Evolutionary conservation across 1,284 basidiomycete genomes (phyloP).

Genomic region (Trametes hirsuta): DNA sequence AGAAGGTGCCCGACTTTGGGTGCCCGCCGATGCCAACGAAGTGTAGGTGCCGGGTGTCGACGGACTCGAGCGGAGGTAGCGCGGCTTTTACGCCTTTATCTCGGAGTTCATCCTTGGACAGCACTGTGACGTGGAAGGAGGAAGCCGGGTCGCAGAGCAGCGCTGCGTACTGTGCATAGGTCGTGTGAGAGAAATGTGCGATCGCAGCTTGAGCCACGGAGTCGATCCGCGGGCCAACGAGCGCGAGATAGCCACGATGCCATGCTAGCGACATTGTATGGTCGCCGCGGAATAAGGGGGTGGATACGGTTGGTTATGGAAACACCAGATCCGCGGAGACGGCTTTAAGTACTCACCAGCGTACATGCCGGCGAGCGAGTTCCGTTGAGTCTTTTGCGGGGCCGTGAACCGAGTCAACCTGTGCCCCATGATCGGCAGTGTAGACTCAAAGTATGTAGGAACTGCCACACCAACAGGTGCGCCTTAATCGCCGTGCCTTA

Average conservation of each 20-base stretch:
- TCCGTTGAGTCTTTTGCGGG: not conserved
- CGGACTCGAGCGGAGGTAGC: constrained; percentile 8
- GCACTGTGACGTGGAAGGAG: constrained; percentile 45
- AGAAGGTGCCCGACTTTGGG: constrained; percentile 40
- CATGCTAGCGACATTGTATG: constrained; percentile 14
- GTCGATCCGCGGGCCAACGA: constrained; percentile 40
- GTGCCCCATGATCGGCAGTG: not conserved
- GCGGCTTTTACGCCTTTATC: constrained; percentile 3
- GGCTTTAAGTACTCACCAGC: not conserved
- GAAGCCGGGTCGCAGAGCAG: constrained; percentile 15
- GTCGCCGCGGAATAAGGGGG: not conserved
- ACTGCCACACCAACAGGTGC: not conserved
- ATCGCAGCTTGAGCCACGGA: constrained; percentile 32
- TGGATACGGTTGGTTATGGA: not conserved
- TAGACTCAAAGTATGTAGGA: not conserved
- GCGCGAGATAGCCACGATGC: constrained; percentile 19
- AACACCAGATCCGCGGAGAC: constrained; percentile 2
- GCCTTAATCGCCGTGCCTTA: too few relatives aligned
- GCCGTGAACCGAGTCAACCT: not conserved
- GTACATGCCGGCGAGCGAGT: not conserved
- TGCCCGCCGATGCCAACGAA: constrained; percentile 46
- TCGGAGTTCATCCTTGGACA: constrained; percentile 41
- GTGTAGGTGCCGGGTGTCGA: constrained; percentile 22
- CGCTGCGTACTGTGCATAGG: not conserved
- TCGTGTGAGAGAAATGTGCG: constrained; percentile 3